These are phyloP conservation scores for Puccinia novopanici DNA, from an alignment of 1,284 basidiomycete species.

Conservation along the genomic window DNA sequence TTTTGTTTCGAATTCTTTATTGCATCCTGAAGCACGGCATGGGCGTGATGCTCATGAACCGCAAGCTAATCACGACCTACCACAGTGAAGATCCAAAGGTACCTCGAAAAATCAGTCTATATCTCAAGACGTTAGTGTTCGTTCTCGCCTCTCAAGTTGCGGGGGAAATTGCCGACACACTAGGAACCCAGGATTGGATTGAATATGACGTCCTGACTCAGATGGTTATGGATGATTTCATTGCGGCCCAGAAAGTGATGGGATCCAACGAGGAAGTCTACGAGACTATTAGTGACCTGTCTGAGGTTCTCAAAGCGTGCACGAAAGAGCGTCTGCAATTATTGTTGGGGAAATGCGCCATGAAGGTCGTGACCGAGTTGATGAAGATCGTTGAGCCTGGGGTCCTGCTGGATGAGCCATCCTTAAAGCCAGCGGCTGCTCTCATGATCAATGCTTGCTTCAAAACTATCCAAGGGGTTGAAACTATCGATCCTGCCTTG, in stretches of 20 bases:
- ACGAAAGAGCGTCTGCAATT: constrained; percentile 5
- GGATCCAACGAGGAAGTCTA: constrained; percentile 16
- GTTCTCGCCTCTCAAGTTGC: not conserved
- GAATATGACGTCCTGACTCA: constrained; percentile 20
- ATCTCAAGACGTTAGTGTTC: not conserved
- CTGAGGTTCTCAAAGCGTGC: constrained; percentile 14
- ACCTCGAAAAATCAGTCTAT: constrained; percentile 8
- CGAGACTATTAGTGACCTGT: constrained; percentile 13
- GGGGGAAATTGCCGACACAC: not conserved
- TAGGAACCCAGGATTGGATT: constrained; percentile 12
- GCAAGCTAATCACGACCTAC: not conserved
- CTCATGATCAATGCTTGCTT: constrained; percentile 23
- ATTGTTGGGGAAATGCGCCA: not conserved
- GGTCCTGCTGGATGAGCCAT: constrained; percentile 31
- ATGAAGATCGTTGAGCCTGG: constrained; percentile 38
- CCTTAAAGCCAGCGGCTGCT: constrained; percentile 2
- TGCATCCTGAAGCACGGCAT: constrained; percentile 24
- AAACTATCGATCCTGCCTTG: not conserved
- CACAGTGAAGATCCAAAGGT: too few species aligned
- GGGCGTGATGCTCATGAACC: constrained; percentile 22
- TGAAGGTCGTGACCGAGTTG: constrained; percentile 19
- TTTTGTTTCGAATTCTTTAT: constrained; percentile 36
- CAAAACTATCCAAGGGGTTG: not conserved
- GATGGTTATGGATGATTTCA: constrained; percentile 20
- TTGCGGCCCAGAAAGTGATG: constrained; percentile 1